Evolutionary conservation across 2,329 filamentous ascomycete genomes (phyloP), one percentile per base, ranked within the genome.

Genomic region (Fonsecaea pugnacius): DNA sequence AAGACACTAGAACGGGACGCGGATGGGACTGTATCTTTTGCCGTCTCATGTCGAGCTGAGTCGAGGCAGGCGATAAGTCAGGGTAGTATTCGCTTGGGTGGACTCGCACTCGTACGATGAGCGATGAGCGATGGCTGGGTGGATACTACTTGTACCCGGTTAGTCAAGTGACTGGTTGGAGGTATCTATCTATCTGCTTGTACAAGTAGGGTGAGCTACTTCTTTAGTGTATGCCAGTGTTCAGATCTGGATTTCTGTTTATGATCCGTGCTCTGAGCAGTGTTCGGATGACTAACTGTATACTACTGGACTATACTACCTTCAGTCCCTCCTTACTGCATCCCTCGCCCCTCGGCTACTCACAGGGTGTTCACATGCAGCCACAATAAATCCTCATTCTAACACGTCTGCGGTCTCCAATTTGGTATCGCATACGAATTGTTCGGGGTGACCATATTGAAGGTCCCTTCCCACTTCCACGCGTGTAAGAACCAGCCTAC

Each of bases 401-500:
- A 61, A 16, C 58, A 61, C 24, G 55, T 61, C 12, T 61, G 58
- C 36, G 58, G 58, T 36, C 27, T 61, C 58, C 58, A 61, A 51
- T 55, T 46, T 14, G 58, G 58, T 16, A 61, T 61, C 10, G 58
- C 58, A 48, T 61, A 61, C n/a, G 58, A 61, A 27, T 48, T 48
- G n/a, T 61, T 61, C 4, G 58, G 58, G 21, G 35, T 54, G 24
- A 61, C 58, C 58, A 61, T 61, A 21, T 61, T 61, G 36, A 61
- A 61, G 7, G 58, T 61, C 12, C 58, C 58, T 14, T 61, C 58
- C 58, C 58, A 61, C 36, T 55, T 61, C 58, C 58, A 61, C 16
- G 58, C 58, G 38, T 61, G 58, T 50, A 61, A 32, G 18, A 61
- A 61, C 58, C 58, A 61, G 16, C 58, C 58, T 8, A 61, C 58